Percentiles rank a stretch among this genome's conserved stretches.
Evolutionary conservation across 257 asterid genomes (phyloP).

Genomic region (Linderniella brevidens): DNA sequence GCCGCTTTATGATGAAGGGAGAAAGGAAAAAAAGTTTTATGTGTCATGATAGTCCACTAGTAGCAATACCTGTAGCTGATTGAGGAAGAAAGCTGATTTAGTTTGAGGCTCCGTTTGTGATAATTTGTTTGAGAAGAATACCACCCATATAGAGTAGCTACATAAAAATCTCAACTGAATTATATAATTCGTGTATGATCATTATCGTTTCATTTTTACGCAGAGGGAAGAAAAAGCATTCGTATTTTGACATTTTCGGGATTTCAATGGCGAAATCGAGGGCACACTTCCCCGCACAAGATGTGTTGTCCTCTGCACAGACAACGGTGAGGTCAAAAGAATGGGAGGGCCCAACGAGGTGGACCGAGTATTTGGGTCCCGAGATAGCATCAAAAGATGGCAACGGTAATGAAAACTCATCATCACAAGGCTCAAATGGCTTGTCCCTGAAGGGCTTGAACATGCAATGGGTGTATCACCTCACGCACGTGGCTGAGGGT

Average conservation of each 20-base stretch:
- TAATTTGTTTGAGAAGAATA: too few species aligned
- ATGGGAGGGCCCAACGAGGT: slow-evolving; percentile 79
- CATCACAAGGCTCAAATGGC: slow-evolving; percentile 32
- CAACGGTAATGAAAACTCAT: slow-evolving; percentile 32
- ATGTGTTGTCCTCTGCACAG: slow-evolving; percentile 45
- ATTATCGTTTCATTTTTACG: too few species aligned
- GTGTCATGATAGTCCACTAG: too few species aligned
- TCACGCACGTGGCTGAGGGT: slow-evolving; percentile 91
- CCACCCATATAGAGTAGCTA: too few species aligned
- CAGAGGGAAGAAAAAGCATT: background rate
- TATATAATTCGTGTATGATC: too few species aligned
- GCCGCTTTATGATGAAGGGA: too few species aligned
- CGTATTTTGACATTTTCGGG: slow-evolving; percentile 15
- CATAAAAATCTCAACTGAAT: too few species aligned
- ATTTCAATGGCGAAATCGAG: slow-evolving; percentile 52
- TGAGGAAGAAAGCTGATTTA: too few species aligned
- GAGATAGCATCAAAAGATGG: slow-evolving; percentile 35
- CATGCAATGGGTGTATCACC: slow-evolving; percentile 97
- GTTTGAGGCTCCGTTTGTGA: too few species aligned
- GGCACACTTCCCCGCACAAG: slow-evolving; percentile 58
- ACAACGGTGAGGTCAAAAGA: slow-evolving; percentile 55
- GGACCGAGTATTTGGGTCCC: slow-evolving; percentile 91
- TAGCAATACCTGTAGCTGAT: too few species aligned
- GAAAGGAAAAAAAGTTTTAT: too few species aligned
- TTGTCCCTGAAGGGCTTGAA: slow-evolving; percentile 70